A percentile compares a stretch with the other conserved stretches of the same genome.
These are phyloP conservation scores for Fusarium sp. DNA, from an alignment of 2,329 filamentous ascomycete species.

Conservation along the genomic window DNA sequence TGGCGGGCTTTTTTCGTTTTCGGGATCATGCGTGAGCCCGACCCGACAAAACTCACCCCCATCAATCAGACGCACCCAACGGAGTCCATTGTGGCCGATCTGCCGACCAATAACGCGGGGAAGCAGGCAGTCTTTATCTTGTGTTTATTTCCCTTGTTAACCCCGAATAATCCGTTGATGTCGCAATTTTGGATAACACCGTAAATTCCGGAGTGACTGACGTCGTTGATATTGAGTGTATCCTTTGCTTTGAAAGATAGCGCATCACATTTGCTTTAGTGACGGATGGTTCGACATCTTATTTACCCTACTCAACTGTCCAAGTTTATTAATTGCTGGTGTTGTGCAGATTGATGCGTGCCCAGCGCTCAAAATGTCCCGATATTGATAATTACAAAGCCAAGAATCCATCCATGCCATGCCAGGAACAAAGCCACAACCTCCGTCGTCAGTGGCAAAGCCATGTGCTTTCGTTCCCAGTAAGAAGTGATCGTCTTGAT, in stretches of 20 bases:
- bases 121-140: not conserved
- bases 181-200: slow-evolving; percentile 19
- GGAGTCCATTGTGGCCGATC: slow-evolving; percentile 32
- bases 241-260: not conserved
- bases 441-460: slow-evolving; percentile 8
- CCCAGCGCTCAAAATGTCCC: not conserved
- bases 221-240: not conserved
- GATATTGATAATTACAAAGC: slow-evolving; percentile 5
- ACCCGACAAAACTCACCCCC: slow-evolving; percentile 20
- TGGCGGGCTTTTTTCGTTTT: slow-evolving; percentile 36
- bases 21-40: slow-evolving; percentile 25
- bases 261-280: not conserved
- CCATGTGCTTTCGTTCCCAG: slow-evolving; percentile 15
- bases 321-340: not conserved
- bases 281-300: not conserved
- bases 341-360: slow-evolving; percentile 17
- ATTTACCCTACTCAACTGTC: not conserved
- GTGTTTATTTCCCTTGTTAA: slow-evolving; percentile 23
- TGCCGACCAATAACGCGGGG: slow-evolving; percentile 31
- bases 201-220: slow-evolving; percentile 29
- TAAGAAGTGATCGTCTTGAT: slow-evolving; percentile 20
- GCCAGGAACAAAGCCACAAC: slow-evolving; percentile 24
- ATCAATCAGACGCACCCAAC: slow-evolving; percentile 14
- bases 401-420: not conserved
- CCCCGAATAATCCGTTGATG: slow-evolving; percentile 24